Evolutionary conservation across 2,329 filamentous ascomycete species (phyloP).

Genomic region (Trichoderma sp.): DNA sequence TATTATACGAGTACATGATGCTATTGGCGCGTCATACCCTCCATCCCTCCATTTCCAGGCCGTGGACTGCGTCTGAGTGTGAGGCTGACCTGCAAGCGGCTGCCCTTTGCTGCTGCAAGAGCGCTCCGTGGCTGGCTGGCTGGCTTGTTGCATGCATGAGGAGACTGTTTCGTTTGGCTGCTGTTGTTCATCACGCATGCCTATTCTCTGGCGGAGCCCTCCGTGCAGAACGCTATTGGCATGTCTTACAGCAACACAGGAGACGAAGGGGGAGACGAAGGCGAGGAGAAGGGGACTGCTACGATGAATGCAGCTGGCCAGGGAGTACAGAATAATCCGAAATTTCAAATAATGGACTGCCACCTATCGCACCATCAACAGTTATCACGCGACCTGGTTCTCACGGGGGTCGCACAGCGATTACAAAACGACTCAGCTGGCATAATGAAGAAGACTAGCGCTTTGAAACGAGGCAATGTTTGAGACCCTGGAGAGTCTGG

Average conservation of each 20-base stretch:
- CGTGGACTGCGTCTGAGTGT: not conserved
- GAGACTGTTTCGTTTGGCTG: not conserved
- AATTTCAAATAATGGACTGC: not conserved
- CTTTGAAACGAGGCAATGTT: not conserved
- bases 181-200: not conserved
- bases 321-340: not conserved
- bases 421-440: not conserved
- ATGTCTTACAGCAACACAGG: not conserved
- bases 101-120: not conserved
- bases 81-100: constrained; percentile 8
- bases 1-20: not conserved
- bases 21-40: not conserved
- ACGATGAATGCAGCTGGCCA: not conserved
- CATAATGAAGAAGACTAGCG: not conserved
- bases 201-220: not conserved
- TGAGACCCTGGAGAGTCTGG: not conserved
- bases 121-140: constrained; percentile 17
- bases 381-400: not conserved
- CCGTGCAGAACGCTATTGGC: not conserved
- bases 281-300: not conserved
- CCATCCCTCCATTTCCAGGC: not conserved
- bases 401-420: not conserved
- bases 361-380: not conserved
- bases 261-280: not conserved
- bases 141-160: constrained; percentile 15